A percentile compares a stretch with the other conserved stretches of the same genome.
phyloP scores from a whole-genome alignment of 306 rosid genomes.

The Ormosia semicastrata region DNA sequence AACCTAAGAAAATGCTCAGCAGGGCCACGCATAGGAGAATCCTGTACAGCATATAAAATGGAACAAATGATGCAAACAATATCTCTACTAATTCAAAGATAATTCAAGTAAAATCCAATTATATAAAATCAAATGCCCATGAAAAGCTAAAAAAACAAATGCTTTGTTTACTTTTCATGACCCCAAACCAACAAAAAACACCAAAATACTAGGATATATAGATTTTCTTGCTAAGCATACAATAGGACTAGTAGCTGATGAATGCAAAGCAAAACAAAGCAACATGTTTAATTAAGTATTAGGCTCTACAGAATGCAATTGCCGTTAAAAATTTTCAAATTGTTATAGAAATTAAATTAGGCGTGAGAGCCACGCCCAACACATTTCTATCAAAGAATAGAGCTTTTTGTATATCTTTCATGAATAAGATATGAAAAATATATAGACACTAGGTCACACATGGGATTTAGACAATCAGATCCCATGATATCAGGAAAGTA shows the following conservation, averaged over 20 bases:
- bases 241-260: not conserved
- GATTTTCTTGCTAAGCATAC: not conserved
- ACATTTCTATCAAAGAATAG: too few species aligned
- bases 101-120: not conserved
- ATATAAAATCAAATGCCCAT: conserved; percentile 1
- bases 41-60: conserved; percentile 52
- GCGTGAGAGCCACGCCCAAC: not conserved
- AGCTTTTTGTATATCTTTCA: too few species aligned
- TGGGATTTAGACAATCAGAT: too few species aligned
- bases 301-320: not conserved
- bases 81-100: not conserved
- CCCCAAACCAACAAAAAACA: conserved; percentile 1
- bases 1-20: conserved; percentile 82
- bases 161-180: not conserved
- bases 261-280: not conserved
- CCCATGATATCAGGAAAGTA: too few species aligned
- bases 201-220: not conserved
- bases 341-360: not conserved
- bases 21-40: conserved; percentile 82
- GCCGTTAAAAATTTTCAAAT: not conserved
- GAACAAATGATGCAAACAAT: conserved; percentile 1
- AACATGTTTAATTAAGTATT: not conserved
- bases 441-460: too few species aligned
- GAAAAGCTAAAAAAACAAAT: not conserved
- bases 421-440: too few species aligned